Percentiles rank a stretch among this genome's conserved stretches.
phyloP scores from a whole-genome alignment of 257 asterid genomes.

The Cynanchum wilfordii region DNA sequence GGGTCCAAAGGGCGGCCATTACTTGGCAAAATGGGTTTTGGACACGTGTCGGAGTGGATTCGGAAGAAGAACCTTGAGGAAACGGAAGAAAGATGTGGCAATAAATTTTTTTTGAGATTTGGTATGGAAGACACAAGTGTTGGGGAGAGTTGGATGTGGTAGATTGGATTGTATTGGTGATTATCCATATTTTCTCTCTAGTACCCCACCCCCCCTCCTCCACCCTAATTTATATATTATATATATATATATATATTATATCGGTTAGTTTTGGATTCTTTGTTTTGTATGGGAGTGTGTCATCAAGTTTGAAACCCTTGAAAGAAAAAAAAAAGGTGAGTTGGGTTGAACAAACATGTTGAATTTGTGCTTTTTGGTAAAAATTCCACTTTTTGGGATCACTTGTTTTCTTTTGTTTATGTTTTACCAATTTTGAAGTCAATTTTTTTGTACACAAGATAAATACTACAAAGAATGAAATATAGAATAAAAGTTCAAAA shows the following conservation, averaged over 20 bases:
- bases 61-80: constrained; percentile 1
- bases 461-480: neutral
- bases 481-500: neutral
- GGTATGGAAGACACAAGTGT: constrained; percentile 31
- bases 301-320: constrained; percentile 19
- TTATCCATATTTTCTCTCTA: constrained; percentile 19
- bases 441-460: neutral
- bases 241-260: no score
- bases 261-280: constrained; percentile 25
- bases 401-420: constrained; percentile 5
- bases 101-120: constrained; percentile 6
- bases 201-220: no score
- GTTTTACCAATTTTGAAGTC: constrained; percentile 15
- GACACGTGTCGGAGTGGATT: constrained; percentile 30
- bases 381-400: constrained; percentile 18
- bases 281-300: constrained; percentile 27
- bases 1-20: constrained; percentile 16
- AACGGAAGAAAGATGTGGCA: constrained; percentile 11
- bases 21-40: constrained; percentile 28
- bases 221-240: no score
- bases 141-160: constrained; percentile 19
- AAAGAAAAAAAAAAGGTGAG: constrained; percentile 15
- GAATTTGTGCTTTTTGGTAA: constrained; percentile 6
- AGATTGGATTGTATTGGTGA: constrained; percentile 31
- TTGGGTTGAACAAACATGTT: constrained; percentile 41